These are phyloP conservation scores for Carex scoparia DNA, from an alignment of 176 grass and related monocot species.

Conservation along the genomic window DNA sequence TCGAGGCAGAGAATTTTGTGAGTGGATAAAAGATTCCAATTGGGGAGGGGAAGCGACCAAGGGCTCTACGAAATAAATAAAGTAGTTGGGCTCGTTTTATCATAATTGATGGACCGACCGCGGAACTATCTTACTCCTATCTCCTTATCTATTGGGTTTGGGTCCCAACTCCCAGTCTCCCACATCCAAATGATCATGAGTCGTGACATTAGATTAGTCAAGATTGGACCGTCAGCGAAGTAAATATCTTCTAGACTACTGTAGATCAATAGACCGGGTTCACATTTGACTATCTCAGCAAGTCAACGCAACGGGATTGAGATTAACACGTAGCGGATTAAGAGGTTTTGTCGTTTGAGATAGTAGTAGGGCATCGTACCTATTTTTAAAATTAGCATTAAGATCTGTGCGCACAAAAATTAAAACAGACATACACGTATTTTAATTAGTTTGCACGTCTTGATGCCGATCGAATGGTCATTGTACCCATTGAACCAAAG, in stretches of 20 bases:
- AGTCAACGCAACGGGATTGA: neutral
- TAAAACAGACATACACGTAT: too few species aligned
- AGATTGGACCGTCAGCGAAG: neutral
- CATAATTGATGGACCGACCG: neutral
- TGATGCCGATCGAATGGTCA: too few species aligned
- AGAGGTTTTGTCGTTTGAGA: neutral
- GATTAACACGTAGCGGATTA: neutral
- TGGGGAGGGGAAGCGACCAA: neutral
- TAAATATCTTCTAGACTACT: neutral
- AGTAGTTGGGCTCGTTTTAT: neutral
- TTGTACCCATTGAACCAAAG: too few species aligned
- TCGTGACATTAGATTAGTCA: neutral
- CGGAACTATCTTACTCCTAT: neutral
- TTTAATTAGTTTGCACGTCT: too few species aligned
- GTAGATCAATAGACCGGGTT: neutral
- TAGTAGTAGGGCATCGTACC: too few species aligned
- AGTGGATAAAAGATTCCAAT: constrained; percentile 29
- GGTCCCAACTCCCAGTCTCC: neutral
- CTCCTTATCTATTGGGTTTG: neutral
- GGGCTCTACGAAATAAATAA: neutral
- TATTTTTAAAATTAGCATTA: too few species aligned
- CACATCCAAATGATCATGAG: neutral
- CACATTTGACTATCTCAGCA: neutral
- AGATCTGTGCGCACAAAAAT: too few species aligned
- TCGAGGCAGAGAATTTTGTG: neutral